These are phyloP conservation scores for Penicillium sp. DNA, from an alignment of 2,329 filamentous ascomycete species.

Conservation along the genomic window DNA sequence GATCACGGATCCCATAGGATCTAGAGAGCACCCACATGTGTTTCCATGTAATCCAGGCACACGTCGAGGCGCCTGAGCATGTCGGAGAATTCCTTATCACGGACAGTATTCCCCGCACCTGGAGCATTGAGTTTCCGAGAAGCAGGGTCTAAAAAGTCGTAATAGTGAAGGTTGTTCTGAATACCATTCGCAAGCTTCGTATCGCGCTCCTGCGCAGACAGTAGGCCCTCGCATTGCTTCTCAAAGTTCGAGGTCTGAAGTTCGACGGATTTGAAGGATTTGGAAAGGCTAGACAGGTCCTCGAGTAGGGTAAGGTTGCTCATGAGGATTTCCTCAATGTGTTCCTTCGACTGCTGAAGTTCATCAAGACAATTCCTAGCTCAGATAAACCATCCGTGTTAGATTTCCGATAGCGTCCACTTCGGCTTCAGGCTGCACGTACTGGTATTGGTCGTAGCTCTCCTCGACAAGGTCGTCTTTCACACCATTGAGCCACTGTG, in stretches of 20 bases:
- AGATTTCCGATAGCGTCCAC: conserved; percentile 4
- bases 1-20: background rate
- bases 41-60: conserved; percentile 87
- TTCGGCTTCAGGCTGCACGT: conserved; percentile 34
- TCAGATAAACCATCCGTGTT: conserved; percentile 4
- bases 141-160: conserved; percentile 85
- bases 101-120: conserved; percentile 78
- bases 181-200: conserved; percentile 77
- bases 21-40: conserved; percentile 53
- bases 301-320: conserved; percentile 72
- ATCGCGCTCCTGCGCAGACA: conserved; percentile 74
- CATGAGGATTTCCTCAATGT: conserved; percentile 71
- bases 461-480: conserved; percentile 69
- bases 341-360: conserved; percentile 70
- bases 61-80: conserved; percentile 83
- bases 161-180: conserved; percentile 86
- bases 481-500: conserved; percentile 54
- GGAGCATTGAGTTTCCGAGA: conserved; percentile 87
- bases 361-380: conserved; percentile 71
- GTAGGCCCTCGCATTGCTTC: conserved; percentile 80
- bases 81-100: conserved; percentile 76
- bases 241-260: conserved; percentile 89
- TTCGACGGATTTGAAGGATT: conserved; percentile 83
- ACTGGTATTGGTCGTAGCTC: conserved; percentile 81
- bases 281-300: conserved; percentile 70